phyloP scores from a whole-genome alignment of 129 eudicot species.

The Artemisia annua region DNA sequence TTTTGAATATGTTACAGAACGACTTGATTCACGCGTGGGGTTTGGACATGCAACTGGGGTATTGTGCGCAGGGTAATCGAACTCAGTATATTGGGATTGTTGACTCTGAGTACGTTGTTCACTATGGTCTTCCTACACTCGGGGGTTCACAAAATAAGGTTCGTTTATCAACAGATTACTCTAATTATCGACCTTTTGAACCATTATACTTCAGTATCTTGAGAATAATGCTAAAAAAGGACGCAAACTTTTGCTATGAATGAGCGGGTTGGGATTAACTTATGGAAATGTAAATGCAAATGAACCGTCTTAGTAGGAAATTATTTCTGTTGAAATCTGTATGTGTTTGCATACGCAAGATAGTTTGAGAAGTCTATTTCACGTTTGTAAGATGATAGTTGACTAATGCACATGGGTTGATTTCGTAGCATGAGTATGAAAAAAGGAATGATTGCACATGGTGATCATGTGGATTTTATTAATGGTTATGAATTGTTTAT shows the following conservation, averaged over 20 bases:
- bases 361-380: conserved; percentile 19
- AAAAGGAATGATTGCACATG: conserved; percentile 30
- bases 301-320: too few species aligned
- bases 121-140: conserved; percentile 79
- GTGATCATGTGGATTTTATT: conserved; percentile 25
- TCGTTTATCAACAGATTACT: neutral
- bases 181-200: neutral
- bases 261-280: neutral
- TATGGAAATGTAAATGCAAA: too few species aligned
- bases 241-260: neutral
- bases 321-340: neutral
- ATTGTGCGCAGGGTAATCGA: conserved; percentile 84
- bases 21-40: conserved; percentile 94
- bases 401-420: conserved; percentile 33
- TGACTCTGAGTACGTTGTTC: conserved; percentile 84
- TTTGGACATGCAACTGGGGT: conserved; percentile 75
- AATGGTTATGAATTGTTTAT: conserved; percentile 21
- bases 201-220: neutral
- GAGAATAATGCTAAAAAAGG: neutral
- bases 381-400: conserved; percentile 17
- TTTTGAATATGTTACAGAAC: conserved; percentile 49
- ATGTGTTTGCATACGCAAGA: neutral
- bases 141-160: conserved; percentile 70
- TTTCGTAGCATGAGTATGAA: conserved; percentile 24
- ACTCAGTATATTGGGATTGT: conserved; percentile 74